Evolutionary conservation across 345 rosid genomes (phyloP), one percentile per base, ranked within the genome.

Genomic region (Hibiscus trionum): DNA sequence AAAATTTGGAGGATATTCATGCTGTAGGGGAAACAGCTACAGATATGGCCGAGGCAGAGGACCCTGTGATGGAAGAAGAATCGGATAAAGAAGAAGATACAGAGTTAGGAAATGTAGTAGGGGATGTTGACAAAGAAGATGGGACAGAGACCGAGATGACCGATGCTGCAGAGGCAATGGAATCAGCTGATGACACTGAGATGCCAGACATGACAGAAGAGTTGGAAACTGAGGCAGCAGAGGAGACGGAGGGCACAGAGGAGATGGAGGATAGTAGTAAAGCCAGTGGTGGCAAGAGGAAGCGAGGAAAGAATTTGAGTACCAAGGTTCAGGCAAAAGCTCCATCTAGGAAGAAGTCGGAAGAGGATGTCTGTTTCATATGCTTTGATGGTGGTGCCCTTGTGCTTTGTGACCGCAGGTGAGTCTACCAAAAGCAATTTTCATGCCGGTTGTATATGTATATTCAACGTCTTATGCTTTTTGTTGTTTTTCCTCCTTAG

Each of bases 351-450:
- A 92, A 87, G 83, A 95, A 88, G 85, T 64, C 65, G 64, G 99
- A 92, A 83, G 99, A 96, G 86, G 99, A 93, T 84, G 97, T 96
- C 26, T 96, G 98, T 81, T 96, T 96, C 80, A 80, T 96, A 81
- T 96, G 99, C 80, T 93, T 87, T 83, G 99, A 96, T 75, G 99
- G 99, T 21, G 99, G 98, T 49, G 88, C 86, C 42, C 98, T 96
- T 80, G 91, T 96, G 46, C 90, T 96, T 44, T 96, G 99, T 75
- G 99, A 96, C 72, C 94, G 98, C 87, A 91, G 98, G 99, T 95
- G 70, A 77, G 69, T 16, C 71, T 71, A 58, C 49, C 2, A 70
- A 47, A 73, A 8, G 33, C 11, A n/a, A 6, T 53, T 56, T 17
- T 33, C 50, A 49, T 9, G 12, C 16, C 27, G 24, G 0, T n/a